Base-by-base conservation (phyloP, 2,329 filamentous ascomycete genomes). In the Penicillium sp. region DNA sequence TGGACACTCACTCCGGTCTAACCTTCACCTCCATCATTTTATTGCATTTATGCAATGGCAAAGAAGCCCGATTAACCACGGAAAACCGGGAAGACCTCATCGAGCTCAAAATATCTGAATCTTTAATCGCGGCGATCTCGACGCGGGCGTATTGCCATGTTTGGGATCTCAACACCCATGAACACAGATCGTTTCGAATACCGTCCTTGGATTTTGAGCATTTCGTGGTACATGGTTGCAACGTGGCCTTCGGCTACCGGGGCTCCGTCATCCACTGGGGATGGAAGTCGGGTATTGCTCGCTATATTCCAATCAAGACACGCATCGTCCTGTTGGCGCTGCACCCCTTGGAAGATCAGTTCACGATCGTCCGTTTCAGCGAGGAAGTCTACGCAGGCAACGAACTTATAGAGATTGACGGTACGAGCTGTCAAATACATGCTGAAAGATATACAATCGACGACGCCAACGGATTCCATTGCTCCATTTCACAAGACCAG, bases 131-230 rank as follows among this genome's bases (percentile, higher is more conserved):
- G 1, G 61, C 53, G 3, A 33, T 59, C 6, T 57, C 60, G 14
- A 35, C 37, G 6, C 53, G 45, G 21, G 56, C 46, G 14, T 65
- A 67, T 29, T 74, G 71, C 43, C 62, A 72, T 58, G 64, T 68
- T n/a, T 75, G 71, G 70, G 58, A 69, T 43, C 47, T 69, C 16
- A 25, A 58, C 13, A 67, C 65, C 2, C 57, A 63, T 16, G 57
- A 66, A 19, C 33, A 61, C 26, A 55, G 54, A 23, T 61, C 46
- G 10, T 68, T 75, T 42, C 72, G 70, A 26, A 26, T 75, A n/a
- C 63, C 70, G 10, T 69, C 66, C 2, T 11, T 54, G 9, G 25
- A 49, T 14, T 61, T 60, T 48, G 8, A n/a, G 1, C 33, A 58
- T 35, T 66, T 71, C 49, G 33, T 65, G 19, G 53, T 66, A 10